Conservation (phyloP, 1,139 yeast genomes). For the Geotrichum klebahnii region DNA sequence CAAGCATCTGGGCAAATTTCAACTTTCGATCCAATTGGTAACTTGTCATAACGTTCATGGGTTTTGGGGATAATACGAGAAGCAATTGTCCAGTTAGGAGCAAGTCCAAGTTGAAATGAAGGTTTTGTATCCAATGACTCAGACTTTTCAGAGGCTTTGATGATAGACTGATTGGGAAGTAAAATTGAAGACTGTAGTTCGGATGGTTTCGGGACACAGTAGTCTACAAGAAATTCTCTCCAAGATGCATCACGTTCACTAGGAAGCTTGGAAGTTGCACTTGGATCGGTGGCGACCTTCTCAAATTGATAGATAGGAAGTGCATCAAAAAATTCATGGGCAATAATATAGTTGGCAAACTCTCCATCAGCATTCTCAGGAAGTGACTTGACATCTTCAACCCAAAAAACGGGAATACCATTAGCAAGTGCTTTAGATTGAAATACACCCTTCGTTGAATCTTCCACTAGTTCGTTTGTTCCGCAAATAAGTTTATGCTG, state of each 20-base stretch:
- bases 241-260: conserved; percentile 50
- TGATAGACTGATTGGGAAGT: conserved; percentile 34
- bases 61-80: conserved; percentile 55
- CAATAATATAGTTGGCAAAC: conserved; percentile 60
- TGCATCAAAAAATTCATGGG: conserved; percentile 88
- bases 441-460: conserved; percentile 39
- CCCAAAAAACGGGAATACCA: conserved; percentile 61
- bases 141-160: conserved; percentile 22
- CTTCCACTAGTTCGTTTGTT: conserved; percentile 28
- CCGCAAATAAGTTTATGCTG: conserved; percentile 56
- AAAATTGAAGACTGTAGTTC: conserved; percentile 25
- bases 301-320: conserved; percentile 71
- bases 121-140: conserved; percentile 33
- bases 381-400: conserved; percentile 61
- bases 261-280: conserved; percentile 15
- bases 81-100: conserved; percentile 62
- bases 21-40: conserved; percentile 56
- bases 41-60: conserved; percentile 49
- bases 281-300: conserved; percentile 43
- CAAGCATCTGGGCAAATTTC: conserved; percentile 79
- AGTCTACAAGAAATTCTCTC: conserved; percentile 73
- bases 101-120: conserved; percentile 53
- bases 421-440: conserved; percentile 42
- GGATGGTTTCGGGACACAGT: conserved; percentile 31
- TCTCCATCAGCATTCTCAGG: conserved; percentile 36